These are phyloP conservation scores for Heritiera littoralis DNA, from an alignment of 345 rosid genomes.

Conservation along the genomic window DNA sequence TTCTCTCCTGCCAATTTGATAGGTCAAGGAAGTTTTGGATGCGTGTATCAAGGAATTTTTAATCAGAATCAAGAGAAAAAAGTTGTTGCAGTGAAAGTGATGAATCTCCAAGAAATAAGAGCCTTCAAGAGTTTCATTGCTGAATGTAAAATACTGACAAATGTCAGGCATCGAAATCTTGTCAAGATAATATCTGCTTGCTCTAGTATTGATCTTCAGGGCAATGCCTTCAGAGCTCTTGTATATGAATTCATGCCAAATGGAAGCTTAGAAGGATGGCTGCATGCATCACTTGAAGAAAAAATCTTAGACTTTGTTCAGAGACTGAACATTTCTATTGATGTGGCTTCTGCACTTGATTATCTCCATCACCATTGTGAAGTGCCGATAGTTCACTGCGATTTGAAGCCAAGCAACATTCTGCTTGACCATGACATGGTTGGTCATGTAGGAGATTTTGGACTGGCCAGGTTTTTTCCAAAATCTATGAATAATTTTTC, in stretches of 20 bases:
- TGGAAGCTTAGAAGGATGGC: constrained; percentile 17
- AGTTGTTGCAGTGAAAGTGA: constrained; percentile 2
- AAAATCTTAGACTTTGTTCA: constrained; percentile 28
- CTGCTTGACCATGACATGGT: background rate
- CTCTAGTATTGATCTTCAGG: constrained; percentile 14
- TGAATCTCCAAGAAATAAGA: background rate
- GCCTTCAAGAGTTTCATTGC: constrained; percentile 17
- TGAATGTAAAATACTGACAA: background rate
- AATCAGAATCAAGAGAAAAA: background rate
- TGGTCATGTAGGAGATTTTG: background rate
- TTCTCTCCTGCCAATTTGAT: background rate
- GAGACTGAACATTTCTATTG: constrained; percentile 12
- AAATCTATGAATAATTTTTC: background rate
- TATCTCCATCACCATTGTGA: background rate
- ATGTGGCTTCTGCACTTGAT: background rate
- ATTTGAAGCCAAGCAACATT: constrained; percentile 14
- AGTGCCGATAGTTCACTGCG: constrained; percentile 28
- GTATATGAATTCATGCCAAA: constrained; percentile 17
- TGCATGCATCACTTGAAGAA: background rate
- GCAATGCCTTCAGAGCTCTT: constrained; percentile 12
- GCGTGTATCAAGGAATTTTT: background rate
- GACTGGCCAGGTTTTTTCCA: background rate
- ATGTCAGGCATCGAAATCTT: constrained; percentile 7
- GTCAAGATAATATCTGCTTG: constrained; percentile 11
- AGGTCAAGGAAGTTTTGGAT: constrained; percentile 11